Evolutionary conservation across 805 yeast genomes (phyloP).

Genomic region (Sungouiella thailandica): DNA sequence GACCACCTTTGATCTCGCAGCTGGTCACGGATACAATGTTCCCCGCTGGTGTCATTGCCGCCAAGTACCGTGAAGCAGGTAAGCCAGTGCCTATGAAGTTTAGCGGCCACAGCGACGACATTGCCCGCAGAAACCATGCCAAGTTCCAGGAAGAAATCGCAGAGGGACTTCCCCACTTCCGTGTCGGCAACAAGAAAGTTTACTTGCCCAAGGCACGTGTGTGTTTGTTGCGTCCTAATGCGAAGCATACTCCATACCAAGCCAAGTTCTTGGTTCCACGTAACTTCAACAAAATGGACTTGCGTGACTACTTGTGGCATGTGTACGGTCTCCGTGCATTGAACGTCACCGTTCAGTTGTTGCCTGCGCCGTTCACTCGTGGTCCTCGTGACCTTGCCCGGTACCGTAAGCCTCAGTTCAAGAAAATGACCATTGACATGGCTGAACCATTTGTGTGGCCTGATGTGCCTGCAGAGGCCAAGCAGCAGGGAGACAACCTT

Average conservation of each 20-base stretch:
- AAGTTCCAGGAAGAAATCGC: slow-evolving; percentile 48
- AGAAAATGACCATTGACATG: slow-evolving; percentile 97
- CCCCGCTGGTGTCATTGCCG: slow-evolving; percentile 32
- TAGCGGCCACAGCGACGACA: slow-evolving; percentile 28
- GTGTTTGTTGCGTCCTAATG: slow-evolving; percentile 79
- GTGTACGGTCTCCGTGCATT: slow-evolving; percentile 87
- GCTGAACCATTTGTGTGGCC: slow-evolving; percentile 97
- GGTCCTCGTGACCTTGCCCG: slow-evolving; percentile 55
- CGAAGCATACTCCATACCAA: slow-evolving; percentile 96
- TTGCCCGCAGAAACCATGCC: slow-evolving; percentile 35
- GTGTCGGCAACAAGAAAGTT: slow-evolving; percentile 67
- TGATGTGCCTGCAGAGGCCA: slow-evolving; percentile 38
- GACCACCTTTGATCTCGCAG: slow-evolving; percentile 36
- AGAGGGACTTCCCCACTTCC: slow-evolving; percentile 71
- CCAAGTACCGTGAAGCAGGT: slow-evolving; percentile 30
- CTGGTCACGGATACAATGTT: slow-evolving; percentile 37
- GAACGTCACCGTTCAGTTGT: slow-evolving; percentile 79
- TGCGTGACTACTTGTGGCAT: slow-evolving; percentile 89
- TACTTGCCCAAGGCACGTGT: slow-evolving; percentile 86
- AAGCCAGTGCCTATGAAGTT: slow-evolving; percentile 40
- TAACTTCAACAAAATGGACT: slow-evolving; percentile 87
- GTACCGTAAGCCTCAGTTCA: slow-evolving; percentile 72
- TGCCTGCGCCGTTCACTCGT: slow-evolving; percentile 65
- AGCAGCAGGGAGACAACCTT: slow-evolving; percentile 27
- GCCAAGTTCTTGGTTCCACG: slow-evolving; percentile 95